Evolutionary conservation across 2,329 filamentous ascomycete species (phyloP), one percentile per base, ranked within the genome.

Genomic region (Herpotrichia juniperi): DNA sequence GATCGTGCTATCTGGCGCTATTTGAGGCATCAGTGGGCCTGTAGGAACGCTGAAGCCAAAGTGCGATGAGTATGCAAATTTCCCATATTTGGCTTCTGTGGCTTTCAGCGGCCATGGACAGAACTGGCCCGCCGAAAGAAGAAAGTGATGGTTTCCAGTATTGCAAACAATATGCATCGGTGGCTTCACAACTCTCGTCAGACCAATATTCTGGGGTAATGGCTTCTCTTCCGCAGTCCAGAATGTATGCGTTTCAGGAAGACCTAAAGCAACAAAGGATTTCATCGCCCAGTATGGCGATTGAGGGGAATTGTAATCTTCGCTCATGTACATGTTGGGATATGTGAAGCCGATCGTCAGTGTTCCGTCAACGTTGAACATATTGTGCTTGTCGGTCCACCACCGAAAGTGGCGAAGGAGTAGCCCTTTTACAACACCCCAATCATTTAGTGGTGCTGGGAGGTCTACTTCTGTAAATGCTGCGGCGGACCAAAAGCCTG

Each of bases 271-370:
- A 1, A 82, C 66, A 2, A 84, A 74, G 0, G 77, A 76, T 50
- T 84, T 84, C 19, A 83, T 64, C 7, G 75, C 77, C 82, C 81
- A 84, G 58, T 83, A 84, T 0, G 76, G 72, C 0, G 81, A 83
- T 53, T 84, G 81, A 0, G 81, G 80, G 1, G 81, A 84, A 59
- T 84, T 84, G 63, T 84, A 84, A 55, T 83, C 79, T 59, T 84
- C 82, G 30, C 73, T 71, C 74, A 84, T 76, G 57, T 78, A 83
- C 77, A 82, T 82, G 55, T 83, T 83, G 9, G 74, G 74, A 31
- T 75, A 78, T 1, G 69, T 59, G 45, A 74, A 79, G 10, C 74
- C 81, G 30, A 83, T 80, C 2, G 76, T 82, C 16, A 83, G 37
- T 0, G 79, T 81, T 0, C 80, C 80, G 49, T 83, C 80, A 0